Evolutionary conservation across 495 filamentous ascomycete genomes (phyloP), one percentile per base, ranked within the genome.

Genomic region (Halenospora varia): DNA sequence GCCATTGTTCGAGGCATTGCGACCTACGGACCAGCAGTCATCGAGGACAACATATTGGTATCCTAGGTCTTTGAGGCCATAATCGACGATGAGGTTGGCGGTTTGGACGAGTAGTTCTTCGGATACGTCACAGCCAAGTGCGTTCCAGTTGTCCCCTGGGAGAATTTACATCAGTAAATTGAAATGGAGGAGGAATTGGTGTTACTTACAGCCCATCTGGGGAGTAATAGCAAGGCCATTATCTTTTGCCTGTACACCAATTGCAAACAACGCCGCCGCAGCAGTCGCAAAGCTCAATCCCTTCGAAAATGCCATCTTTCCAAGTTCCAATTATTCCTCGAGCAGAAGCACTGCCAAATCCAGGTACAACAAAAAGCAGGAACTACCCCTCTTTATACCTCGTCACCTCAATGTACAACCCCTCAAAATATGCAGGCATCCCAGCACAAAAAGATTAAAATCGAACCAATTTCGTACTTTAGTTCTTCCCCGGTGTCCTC

Each of bases 1-100:
- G 26, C 60, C 70, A 44, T 73, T 68, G 60, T 82, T 75, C 3
- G 77, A 73, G 0, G 72, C 68, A 24, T 70, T 68, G 2, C 68
- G 65, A 56, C 78, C 79, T 23, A 74, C 62, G 1, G 76, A 79
- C 86, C 85, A 90, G 70, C 87, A 88, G 63, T 89, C 86, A 51
- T 83, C 75, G 3, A 79, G 66, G 61, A 82, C 82, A 52, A 88
- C 75, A 66, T 88, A 88, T 62, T 84, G 74, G 62, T 90, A 90
- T 11, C 87, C 87, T 3, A 83, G 71, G 48, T 83, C 82, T 59
- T 80, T 77, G 42, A 88, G 70, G 0, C 84, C 83, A 23, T 65
- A 65, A 20, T 77, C 68, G 13, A 80, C 73, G 53, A 84, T 80
- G 15, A 66, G 60, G 24, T 75, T 40, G 0, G 78, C 78, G 8